A percentile compares a stretch with the other conserved stretches of the same genome.
phyloP scores from a whole-genome alignment of 1,139 yeast species.

The Sugiyamaella grinbergsii region DNA sequence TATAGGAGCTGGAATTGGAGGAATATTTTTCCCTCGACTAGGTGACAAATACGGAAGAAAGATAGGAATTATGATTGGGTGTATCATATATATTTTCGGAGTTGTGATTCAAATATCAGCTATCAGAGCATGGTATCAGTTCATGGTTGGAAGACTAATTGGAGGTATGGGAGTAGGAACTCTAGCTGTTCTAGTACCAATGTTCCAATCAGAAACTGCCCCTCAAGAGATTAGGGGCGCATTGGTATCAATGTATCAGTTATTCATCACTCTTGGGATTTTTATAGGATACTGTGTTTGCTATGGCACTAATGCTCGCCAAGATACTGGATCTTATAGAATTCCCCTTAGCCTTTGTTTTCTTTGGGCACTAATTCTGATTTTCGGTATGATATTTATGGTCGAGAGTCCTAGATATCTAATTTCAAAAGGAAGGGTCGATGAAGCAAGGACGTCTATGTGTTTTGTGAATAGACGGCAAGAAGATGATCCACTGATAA shows the following conservation, averaged over 20 bases:
- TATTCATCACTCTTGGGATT: slow-evolving; percentile 68
- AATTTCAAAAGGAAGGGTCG: slow-evolving; percentile 55
- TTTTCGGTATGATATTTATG: slow-evolving; percentile 61
- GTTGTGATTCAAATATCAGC: slow-evolving; percentile 55
- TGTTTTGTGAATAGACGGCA: slow-evolving; percentile 64
- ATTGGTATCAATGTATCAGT: slow-evolving; percentile 65
- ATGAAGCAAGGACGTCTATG: slow-evolving; percentile 61
- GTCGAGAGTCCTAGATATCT: slow-evolving; percentile 83
- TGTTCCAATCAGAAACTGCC: slow-evolving; percentile 71
- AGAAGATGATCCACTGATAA: slow-evolving; percentile 59
- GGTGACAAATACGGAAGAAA: slow-evolving; percentile 58
- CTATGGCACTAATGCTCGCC: slow-evolving; percentile 57
- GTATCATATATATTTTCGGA: slow-evolving; percentile 53
- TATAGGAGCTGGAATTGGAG: slow-evolving; percentile 56
- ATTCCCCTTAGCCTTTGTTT: slow-evolving; percentile 57
- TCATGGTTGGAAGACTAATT: slow-evolving; percentile 50
- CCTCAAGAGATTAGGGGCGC: slow-evolving; percentile 74
- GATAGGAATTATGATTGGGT: slow-evolving; percentile 51
- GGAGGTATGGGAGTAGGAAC: slow-evolving; percentile 69
- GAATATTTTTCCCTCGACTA: slow-evolving; percentile 48
- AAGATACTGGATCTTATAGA: slow-evolving; percentile 62
- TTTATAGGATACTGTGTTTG: slow-evolving; percentile 67
- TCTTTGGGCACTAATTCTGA: slow-evolving; percentile 48
- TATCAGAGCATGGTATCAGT: slow-evolving; percentile 45
- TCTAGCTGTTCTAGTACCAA: slow-evolving; percentile 63